Evolutionary conservation across 768 basidiomycete genomes (phyloP), one percentile per base, ranked within the genome.

Genomic region (Russula dissimulans): DNA sequence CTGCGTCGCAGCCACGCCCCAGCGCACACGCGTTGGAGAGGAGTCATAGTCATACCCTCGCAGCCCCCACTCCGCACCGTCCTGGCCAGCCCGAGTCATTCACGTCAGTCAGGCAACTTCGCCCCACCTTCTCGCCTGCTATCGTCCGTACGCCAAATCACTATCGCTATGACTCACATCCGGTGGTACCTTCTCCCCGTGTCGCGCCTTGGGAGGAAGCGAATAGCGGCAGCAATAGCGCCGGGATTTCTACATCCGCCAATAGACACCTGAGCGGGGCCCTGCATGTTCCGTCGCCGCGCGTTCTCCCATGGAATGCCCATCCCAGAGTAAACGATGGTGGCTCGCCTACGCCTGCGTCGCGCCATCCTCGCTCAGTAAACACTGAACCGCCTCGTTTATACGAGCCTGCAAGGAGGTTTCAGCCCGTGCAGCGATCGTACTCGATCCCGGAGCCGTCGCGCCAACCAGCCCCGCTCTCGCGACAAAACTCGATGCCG

Each of bases 121-220:
- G 82, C 46, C 76, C 85, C 1, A 88, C 88, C 1, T 90, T 89
- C 66, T 84, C 84, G 2, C 67, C 80, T n/a, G 81, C 74, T 56
- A 84, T 87, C 69, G 75, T 89, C 36, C 84, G 87, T 50, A 86
- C 82, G 3, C 87, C 87, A 1, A 76, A 78, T 5, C 79, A 88
- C 67, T 89, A 87, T 60, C 68, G 69, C 18, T 26, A 60, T 41
- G 66, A 51, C 51, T 56, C 65, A 17, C 58, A 56, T 0, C 39
- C 60, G 11, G 29, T 56, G 32, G 59, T 68, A 2, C 62, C 64
- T 54, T 63, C 66, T 5, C 60, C 70, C 7, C 54, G 60, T 46
- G 62, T 65, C 32, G 22, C 57, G 38, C 12, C 56, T 31, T 59
- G 49, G 56, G 47, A 47, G 11, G 57, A 46, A 32, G 39, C 32